phyloP scores from a whole-genome alignment of 78 protist genomes.

The Guillardia theta region DNA sequence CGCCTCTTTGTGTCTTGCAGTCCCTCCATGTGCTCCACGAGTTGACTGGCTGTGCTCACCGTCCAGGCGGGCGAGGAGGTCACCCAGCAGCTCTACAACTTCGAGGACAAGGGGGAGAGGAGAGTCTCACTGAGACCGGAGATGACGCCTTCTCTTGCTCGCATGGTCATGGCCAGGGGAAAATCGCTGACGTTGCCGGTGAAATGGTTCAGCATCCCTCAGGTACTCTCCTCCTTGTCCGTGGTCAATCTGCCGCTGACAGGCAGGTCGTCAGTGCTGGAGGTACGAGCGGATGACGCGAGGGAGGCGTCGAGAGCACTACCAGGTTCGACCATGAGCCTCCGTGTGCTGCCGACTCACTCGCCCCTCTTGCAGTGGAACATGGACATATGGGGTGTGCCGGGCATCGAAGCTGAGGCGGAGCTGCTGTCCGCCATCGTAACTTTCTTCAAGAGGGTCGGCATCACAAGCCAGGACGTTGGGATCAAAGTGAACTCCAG shows the following conservation, averaged over 20 bases:
- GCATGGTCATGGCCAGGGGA: conserved; percentile 61
- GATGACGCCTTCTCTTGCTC: conserved; percentile 79
- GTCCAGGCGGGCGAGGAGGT: conserved; percentile 70
- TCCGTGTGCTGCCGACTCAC: background rate
- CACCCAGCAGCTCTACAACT: conserved; percentile 68
- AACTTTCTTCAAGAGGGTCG: conserved; percentile 50
- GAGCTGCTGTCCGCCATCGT: conserved; percentile 59
- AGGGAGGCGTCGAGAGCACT: conserved; percentile 54
- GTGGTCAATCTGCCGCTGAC: background rate
- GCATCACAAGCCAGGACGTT: conserved; percentile 46
- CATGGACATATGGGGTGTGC: conserved; percentile 71
- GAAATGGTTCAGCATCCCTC: conserved; percentile 74
- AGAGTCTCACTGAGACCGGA: conserved; percentile 67
- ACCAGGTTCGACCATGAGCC: background rate
- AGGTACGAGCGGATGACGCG: conserved; percentile 69
- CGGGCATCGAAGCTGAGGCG: conserved; percentile 61
- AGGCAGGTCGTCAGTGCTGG: conserved; percentile 52
- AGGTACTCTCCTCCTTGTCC: conserved; percentile 46
- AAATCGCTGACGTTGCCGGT: conserved; percentile 56
- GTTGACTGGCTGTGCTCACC: background rate
- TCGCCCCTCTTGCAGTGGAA: conserved; percentile 59
- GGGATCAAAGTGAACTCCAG: background rate
- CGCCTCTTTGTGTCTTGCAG: background rate
- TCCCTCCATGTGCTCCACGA: background rate
- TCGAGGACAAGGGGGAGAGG: conserved; percentile 52